Percentiles rank a stretch among this genome's conserved stretches.
Conservation (phyloP, 2,329 filamentous ascomycete genomes). For the Fusarium ramigenum region DNA sequence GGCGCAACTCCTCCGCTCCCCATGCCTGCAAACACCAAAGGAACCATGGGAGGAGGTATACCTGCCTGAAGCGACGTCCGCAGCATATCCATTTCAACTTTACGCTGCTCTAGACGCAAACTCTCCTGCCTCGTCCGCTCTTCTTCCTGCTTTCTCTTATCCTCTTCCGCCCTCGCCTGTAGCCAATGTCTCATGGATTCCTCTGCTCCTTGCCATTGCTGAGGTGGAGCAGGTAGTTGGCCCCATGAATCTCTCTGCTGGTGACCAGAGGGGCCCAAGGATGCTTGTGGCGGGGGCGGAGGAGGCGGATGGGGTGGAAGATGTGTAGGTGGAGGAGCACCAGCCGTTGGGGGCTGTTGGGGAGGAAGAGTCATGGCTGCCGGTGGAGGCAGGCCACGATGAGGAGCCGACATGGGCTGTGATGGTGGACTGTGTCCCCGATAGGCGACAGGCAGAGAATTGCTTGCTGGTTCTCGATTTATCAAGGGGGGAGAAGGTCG, state of each 20-base stretch:
- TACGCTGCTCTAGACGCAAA: conserved; percentile 75
- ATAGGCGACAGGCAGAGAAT: conserved; percentile 51
- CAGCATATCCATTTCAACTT: conserved; percentile 77
- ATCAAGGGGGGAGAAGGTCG: conserved; percentile 65
- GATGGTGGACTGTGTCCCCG: conserved; percentile 58
- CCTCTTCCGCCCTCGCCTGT: conserved; percentile 76
- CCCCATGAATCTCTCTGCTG: conserved; percentile 55
- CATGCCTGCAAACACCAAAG: conserved; percentile 79
- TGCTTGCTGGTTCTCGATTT: conserved; percentile 58
- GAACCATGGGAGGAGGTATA: conserved; percentile 78
- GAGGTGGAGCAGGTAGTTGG: conserved; percentile 70
- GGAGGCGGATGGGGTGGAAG: conserved; percentile 45
- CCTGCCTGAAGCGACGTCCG: conserved; percentile 73
- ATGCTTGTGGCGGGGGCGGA: conserved; percentile 40
- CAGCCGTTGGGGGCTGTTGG: conserved; percentile 50
- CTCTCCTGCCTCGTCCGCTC: conserved; percentile 73
- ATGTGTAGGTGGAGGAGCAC: conserved; percentile 41
- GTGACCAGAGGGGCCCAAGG: conserved; percentile 43
- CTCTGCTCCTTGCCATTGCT: conserved; percentile 73
- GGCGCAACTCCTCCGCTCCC: conserved; percentile 67
- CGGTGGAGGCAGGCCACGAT: conserved; percentile 75
- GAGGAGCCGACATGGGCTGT: conserved; percentile 73
- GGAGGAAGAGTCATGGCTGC: conserved; percentile 70
- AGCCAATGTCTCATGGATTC: conserved; percentile 79
- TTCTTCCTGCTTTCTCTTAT: conserved; percentile 77